phyloP scores from a whole-genome alignment of 2,329 filamentous ascomycete species.

The Gaeumannomyces tritici region DNA sequence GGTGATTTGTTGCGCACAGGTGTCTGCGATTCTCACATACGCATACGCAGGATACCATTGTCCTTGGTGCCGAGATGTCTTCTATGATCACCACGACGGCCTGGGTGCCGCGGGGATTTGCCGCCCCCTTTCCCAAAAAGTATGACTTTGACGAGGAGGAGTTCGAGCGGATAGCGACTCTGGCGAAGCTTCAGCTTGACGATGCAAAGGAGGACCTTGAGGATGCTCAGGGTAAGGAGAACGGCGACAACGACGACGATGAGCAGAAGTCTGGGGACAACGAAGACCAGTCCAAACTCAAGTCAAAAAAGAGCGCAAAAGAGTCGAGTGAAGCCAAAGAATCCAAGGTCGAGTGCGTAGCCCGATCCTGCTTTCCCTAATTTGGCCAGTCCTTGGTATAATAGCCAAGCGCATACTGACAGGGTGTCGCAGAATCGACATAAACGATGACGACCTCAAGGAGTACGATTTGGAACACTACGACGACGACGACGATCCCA shows the following conservation, averaged over 20 bases:
- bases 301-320: slow-evolving; percentile 18
- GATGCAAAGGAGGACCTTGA: slow-evolving; percentile 83
- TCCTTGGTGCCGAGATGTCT: slow-evolving; percentile 8
- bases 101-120: slow-evolving; percentile 70
- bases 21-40: no score
- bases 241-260: slow-evolving; percentile 14
- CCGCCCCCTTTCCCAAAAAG: slow-evolving; percentile 65
- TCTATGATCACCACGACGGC: slow-evolving; percentile 71
- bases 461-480: slow-evolving; percentile 97
- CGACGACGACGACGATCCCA: slow-evolving; percentile 68
- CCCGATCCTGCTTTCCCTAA: slow-evolving; percentile 3
- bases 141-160: slow-evolving; percentile 69
- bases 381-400: not conserved
- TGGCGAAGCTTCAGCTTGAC: slow-evolving; percentile 73
- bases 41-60: not conserved
- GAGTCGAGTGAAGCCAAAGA: slow-evolving; percentile 15
- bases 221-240: slow-evolving; percentile 43
- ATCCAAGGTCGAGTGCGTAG: slow-evolving; percentile 28
- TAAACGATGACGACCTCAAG: slow-evolving; percentile 79
- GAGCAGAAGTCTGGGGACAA: slow-evolving; percentile 15
- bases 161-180: slow-evolving; percentile 63
- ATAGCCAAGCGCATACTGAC: not conserved
- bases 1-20: not conserved
- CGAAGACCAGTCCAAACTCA: slow-evolving; percentile 8
- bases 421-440: slow-evolving; percentile 28